Evolutionary conservation across 2,329 filamentous ascomycete species (phyloP).

Genomic region (Aspergillus tamarii): DNA sequence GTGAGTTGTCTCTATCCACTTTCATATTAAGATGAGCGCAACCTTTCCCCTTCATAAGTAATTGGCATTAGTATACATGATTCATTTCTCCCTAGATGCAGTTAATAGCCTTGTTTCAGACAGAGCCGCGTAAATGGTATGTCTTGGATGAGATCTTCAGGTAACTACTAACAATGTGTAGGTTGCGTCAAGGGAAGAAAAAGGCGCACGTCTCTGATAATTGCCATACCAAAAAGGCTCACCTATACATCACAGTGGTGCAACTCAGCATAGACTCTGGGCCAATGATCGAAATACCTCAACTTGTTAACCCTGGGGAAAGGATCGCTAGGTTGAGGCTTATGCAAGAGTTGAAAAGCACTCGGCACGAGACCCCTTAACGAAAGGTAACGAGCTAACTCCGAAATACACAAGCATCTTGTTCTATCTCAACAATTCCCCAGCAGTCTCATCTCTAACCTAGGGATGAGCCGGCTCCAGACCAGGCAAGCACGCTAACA

Average conservation of each 20-base stretch:
- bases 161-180: neutral
- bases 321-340: neutral
- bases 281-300: neutral
- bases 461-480: neutral
- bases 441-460: neutral
- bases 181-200: neutral
- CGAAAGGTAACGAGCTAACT: neutral
- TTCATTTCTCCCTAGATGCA: neutral
- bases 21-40: neutral
- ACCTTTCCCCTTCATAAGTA: neutral
- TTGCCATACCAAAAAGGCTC: neutral
- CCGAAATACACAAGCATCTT: neutral
- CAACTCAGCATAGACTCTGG: neutral
- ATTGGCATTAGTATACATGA: neutral
- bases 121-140: neutral
- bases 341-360: neutral
- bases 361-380: neutral
- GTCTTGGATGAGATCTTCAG: neutral
- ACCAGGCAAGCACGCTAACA: neutral
- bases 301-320: neutral
- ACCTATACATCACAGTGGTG: neutral
- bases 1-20: neutral
- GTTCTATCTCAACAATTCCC: neutral
- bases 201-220: neutral
- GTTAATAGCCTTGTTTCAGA: neutral